Conservation (phyloP, 495 filamentous ascomycete species). For the Rostrohypoxylon terebratum region DNA sequence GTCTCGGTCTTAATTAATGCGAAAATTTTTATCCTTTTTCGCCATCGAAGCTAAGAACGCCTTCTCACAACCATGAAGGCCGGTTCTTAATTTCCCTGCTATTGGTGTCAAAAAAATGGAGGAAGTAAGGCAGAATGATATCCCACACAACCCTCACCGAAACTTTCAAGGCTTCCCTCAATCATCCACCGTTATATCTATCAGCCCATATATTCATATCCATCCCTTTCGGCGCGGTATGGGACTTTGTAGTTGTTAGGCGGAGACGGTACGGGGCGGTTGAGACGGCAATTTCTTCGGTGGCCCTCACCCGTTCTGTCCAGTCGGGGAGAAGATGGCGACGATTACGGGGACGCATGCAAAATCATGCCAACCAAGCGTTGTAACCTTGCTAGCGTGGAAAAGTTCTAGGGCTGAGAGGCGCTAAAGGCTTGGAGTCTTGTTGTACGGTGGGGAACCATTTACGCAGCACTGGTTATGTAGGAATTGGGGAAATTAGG, state of each 20-base stretch:
- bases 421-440: constrained; percentile 12
- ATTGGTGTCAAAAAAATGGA: neutral
- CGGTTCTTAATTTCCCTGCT: neutral
- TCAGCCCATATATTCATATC: neutral
- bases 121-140: neutral
- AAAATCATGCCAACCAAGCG: neutral
- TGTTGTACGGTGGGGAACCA: constrained; percentile 8
- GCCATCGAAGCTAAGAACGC: neutral
- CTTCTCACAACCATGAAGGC: neutral
- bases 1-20: constrained; percentile 23
- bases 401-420: constrained; percentile 40
- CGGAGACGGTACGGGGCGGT: neutral
- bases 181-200: neutral
- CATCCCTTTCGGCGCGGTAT: neutral
- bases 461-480: too few relatives aligned
- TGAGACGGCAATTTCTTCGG: constrained; percentile 20
- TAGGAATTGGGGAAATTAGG: constrained; percentile 9
- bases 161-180: neutral
- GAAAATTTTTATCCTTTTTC: neutral
- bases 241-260: neutral
- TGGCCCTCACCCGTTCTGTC: neutral
- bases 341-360: constrained; percentile 2
- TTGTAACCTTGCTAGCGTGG: constrained; percentile 8
- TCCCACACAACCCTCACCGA: neutral
- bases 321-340: constrained; percentile 13